Evolutionary conservation across 2,329 filamentous ascomycete species (phyloP).

Genomic region (Sclerotinia minor): DNA sequence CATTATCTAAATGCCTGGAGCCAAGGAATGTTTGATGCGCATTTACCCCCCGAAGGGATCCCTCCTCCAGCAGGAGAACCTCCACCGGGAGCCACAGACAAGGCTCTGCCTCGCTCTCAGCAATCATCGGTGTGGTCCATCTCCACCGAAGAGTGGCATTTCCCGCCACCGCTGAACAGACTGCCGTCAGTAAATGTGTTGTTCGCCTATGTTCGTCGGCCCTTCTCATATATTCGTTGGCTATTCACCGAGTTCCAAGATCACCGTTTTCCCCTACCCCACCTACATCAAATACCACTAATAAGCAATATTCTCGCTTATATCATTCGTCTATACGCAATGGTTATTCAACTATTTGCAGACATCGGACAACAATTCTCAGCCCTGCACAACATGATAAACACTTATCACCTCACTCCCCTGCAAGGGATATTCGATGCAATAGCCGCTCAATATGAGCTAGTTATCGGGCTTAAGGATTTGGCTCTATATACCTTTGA

Average conservation of each 20-base stretch:
- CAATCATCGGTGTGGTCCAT: background rate
- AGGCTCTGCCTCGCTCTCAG: background rate
- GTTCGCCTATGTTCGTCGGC: background rate
- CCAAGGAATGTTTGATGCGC: background rate
- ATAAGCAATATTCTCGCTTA: background rate
- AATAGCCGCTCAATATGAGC: background rate
- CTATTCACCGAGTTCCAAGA: background rate
- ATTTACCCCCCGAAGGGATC: background rate
- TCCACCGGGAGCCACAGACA: background rate
- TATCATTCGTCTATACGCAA: background rate
- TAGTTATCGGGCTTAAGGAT: background rate
- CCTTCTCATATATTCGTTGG: background rate
- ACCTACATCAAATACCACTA: background rate
- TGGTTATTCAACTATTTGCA: background rate
- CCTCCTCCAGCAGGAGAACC: background rate
- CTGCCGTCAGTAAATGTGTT: background rate
- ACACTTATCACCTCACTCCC: background rate
- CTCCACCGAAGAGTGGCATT: background rate
- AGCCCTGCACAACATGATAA: background rate
- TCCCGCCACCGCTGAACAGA: background rate
- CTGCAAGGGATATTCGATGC: background rate
- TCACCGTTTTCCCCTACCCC: slow-evolving; percentile 1
- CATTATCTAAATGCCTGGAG: background rate
- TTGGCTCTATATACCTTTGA: rapidly evolving
- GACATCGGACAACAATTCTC: background rate